phyloP scores from a whole-genome alignment of 1,139 yeast genomes.

The Hyphopichia fennica region DNA sequence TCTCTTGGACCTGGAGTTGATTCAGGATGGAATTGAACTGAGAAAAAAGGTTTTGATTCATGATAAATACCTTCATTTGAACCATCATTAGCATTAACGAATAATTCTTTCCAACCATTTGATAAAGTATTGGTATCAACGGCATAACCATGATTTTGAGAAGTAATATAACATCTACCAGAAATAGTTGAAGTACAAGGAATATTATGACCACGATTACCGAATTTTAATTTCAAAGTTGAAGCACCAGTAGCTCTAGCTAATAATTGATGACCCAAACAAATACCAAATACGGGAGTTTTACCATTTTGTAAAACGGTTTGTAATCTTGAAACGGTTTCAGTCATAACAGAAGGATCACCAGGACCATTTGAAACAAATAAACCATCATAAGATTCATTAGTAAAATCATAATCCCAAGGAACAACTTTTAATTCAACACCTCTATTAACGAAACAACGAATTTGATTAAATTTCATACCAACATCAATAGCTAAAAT shows the following conservation, averaged over 20 bases:
- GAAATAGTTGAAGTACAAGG: conserved; percentile 93
- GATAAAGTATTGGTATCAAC: conserved; percentile 78
- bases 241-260: conserved; percentile 96
- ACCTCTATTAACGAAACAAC: conserved; percentile 95
- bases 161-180: conserved; percentile 97
- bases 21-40: conserved; percentile 99
- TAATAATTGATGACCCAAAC: conserved; percentile 96
- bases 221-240: conserved; percentile 89
- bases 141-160: conserved; percentile 98
- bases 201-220: conserved; percentile 99
- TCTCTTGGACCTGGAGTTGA: conserved; percentile 99
- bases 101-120: conserved; percentile 90
- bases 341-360: conserved; percentile 87
- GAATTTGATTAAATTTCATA: conserved; percentile 95
- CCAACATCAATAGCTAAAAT: conserved; percentile 95
- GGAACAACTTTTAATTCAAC: conserved; percentile 96
- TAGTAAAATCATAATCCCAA: conserved; percentile 84
- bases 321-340: conserved; percentile 59
- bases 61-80: conserved; percentile 99
- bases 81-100: conserved; percentile 94
- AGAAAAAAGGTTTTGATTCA: conserved; percentile 82
- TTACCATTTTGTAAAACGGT: conserved; percentile 58
- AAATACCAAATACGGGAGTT: conserved; percentile 92
- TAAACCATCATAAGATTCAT: conserved; percentile 86
- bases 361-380: conserved; percentile 99